These are phyloP conservation scores for Oldenlandia corymbosa DNA, from an alignment of 257 asterid species.

Conservation along the genomic window DNA sequence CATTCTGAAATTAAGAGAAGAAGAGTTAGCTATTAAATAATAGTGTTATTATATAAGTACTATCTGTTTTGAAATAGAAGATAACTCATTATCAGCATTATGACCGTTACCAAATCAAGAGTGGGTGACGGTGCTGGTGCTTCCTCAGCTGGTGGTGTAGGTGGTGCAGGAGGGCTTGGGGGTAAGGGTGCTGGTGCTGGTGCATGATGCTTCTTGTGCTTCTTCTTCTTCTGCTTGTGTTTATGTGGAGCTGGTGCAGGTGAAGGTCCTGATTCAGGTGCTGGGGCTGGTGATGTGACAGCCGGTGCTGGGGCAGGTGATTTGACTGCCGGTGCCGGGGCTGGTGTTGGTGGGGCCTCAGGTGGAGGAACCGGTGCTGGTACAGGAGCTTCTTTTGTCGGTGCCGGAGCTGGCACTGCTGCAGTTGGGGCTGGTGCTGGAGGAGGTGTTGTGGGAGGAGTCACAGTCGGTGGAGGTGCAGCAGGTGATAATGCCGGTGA, in stretches of 20 bases:
- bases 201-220: constrained; percentile 37
- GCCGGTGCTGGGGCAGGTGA: constrained; percentile 27
- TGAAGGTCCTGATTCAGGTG: constrained; percentile 49
- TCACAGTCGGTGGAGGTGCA: constrained; percentile 38
- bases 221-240: constrained; percentile 32
- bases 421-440: constrained; percentile 40
- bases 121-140: constrained; percentile 90
- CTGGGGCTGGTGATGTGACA: too few relatives aligned
- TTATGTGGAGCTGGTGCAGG: constrained; percentile 58
- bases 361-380: constrained; percentile 56
- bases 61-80: not conserved
- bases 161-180: constrained; percentile 97
- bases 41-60: constrained; percentile 7
- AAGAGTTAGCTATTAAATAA: constrained; percentile 17
- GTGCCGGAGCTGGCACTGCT: constrained; percentile 57
- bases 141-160: constrained; percentile 47
- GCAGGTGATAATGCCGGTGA: constrained; percentile 42
- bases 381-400: constrained; percentile 24
- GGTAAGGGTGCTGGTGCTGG: constrained; percentile 89
- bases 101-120: constrained; percentile 53
- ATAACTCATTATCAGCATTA: not conserved
- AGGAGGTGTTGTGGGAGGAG: constrained; percentile 39
- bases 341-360: constrained; percentile 39
- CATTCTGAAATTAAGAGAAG: constrained; percentile 46
- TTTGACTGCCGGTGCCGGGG: constrained; percentile 34